These are phyloP conservation scores for Claviceps sp. DNA, from an alignment of 2,329 filamentous ascomycete species.

Conservation along the genomic window DNA sequence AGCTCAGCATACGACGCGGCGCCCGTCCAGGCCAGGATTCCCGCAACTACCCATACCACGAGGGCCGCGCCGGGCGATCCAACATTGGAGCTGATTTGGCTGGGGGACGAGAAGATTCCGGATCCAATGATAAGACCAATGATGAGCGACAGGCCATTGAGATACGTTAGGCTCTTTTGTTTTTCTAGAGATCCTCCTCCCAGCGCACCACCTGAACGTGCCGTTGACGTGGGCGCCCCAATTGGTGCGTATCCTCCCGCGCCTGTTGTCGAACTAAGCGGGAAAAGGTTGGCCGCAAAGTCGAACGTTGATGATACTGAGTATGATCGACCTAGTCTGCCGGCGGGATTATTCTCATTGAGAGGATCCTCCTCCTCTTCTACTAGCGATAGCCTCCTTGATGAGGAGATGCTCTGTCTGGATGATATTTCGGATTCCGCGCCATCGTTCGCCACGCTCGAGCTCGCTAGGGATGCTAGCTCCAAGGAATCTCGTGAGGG, in stretches of 20 bases:
- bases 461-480: constrained; percentile 86
- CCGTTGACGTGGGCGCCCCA: constrained; percentile 54
- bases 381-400: constrained; percentile 68
- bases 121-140: constrained; percentile 91
- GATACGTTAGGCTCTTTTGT: constrained; percentile 86
- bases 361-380: constrained; percentile 79
- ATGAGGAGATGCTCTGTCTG: constrained; percentile 80
- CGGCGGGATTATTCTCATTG: constrained; percentile 38
- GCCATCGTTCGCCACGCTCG: constrained; percentile 42
- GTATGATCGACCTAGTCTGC: constrained; percentile 51
- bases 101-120: constrained; percentile 90
- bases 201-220: constrained; percentile 33
- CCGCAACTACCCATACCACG: constrained; percentile 83
- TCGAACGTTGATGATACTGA: constrained; percentile 91
- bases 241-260: constrained; percentile 70
- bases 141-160: constrained; percentile 85
- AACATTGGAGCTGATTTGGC: constrained; percentile 81
- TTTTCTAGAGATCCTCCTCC: constrained; percentile 79
- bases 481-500: constrained; percentile 80
- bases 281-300: constrained; percentile 86
- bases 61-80: constrained; percentile 83
- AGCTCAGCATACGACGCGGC: constrained; percentile 91
- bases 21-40: constrained; percentile 90
- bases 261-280: constrained; percentile 67
- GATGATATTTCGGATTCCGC: constrained; percentile 55